Base-by-base conservation (phyloP, 129 eudicot genomes). In the Lactuca saligna region DNA sequence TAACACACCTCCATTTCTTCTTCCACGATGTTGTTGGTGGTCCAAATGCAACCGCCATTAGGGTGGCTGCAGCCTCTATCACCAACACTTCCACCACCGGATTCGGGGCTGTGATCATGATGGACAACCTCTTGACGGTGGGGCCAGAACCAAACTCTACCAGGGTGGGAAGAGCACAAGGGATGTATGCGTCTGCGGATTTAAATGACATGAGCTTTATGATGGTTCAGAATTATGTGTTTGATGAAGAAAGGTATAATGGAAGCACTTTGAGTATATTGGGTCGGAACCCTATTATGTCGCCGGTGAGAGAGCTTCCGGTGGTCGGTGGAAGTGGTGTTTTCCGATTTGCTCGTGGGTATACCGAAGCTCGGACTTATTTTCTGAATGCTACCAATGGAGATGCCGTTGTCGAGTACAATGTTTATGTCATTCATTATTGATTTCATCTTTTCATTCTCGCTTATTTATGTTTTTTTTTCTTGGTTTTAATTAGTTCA, bases 221-320 rank as follows among this genome's bases (percentile, higher is more conserved):
- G 63, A 68, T 76, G 75, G 75, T 61, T n/a, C 68, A 68, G 7
- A 78, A 49, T 3, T 71, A 70, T 25, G 73, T 63, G 35, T 78
- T 78, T 71, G 77, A 48, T 48, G 82, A 71, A 7, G 82, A 61
- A 17, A 78, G 61, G 77, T 78, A 54, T 50, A 78, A 78, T 58
- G 82, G 82, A n/a, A 81, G 85, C 56, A 71, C 75, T 33, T 71
- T 81, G 78, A 81, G 85, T 66, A 63, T 81, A 68, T 31, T 76
- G 56, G 85, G 81, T 0, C 63, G 85, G 33, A 81, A 81, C 65
- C 57, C 63, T 3, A 59, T 81, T 53, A 2, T 16, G 71, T 33
- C 60, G 10, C 7, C 69, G 17, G 66, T 76, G 17, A 81, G 85
- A 61, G 85, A 81, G 66, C 16, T 81, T 31, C 75, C 85, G 12